Conservation (phyloP, 2,329 filamentous ascomycete species). For the Aspergillus fumigatus region DNA sequence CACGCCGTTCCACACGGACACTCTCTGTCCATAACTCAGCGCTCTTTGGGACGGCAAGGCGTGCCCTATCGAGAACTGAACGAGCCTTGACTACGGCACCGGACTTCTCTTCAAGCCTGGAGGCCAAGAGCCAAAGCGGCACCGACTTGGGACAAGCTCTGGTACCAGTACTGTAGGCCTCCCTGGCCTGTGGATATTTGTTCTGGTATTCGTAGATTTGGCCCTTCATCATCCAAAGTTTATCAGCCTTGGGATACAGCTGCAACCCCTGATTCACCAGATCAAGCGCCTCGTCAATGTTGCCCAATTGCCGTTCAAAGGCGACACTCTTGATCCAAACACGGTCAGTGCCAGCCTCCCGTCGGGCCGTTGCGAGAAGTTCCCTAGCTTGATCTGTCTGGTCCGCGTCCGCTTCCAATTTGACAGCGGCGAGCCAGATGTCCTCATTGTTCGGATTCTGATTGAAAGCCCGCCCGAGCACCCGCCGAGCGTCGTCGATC, state of each 20-base stretch:
- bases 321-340: constrained; percentile 97
- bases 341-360: constrained; percentile 87
- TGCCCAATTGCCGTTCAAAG: constrained; percentile 81
- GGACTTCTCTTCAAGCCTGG: constrained; percentile 78
- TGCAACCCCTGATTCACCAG: constrained; percentile 82
- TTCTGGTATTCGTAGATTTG: constrained; percentile 88
- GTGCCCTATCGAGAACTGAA: constrained; percentile 85
- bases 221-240: constrained; percentile 98
- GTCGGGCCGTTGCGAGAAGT: constrained; percentile 75
- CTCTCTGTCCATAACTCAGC: constrained; percentile 86
- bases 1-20: constrained; percentile 86
- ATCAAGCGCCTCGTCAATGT: constrained; percentile 75
- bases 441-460: constrained; percentile 96
- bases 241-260: constrained; percentile 77
- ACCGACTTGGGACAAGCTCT: constrained; percentile 81
- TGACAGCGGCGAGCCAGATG: constrained; percentile 94
- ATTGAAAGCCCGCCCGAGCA: constrained; percentile 85
- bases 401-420: constrained; percentile 86
- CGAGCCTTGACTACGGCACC: constrained; percentile 87
- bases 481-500: constrained; percentile 77
- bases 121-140: constrained; percentile 83
- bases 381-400: constrained; percentile 77
- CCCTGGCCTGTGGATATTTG: constrained; percentile 77
- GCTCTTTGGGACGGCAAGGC: constrained; percentile 80
- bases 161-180: constrained; percentile 84